Evolutionary conservation across 805 yeast species (phyloP).

Genomic region (Kockiozyma suomiensis): DNA sequence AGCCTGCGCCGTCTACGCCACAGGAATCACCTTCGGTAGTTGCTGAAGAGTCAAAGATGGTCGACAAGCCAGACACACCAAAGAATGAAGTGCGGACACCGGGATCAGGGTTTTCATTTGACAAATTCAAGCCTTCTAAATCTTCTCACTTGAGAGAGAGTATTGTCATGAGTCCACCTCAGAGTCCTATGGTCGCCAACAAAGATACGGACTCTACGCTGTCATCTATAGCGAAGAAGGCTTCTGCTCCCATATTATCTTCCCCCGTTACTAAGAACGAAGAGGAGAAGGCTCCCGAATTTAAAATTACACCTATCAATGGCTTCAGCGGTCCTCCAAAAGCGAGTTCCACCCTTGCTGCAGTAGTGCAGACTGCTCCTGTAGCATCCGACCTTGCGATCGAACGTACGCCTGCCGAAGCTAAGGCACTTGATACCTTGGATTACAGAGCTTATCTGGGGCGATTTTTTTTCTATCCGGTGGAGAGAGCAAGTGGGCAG

Average conservation of each 20-base stretch:
- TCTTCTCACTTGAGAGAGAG: constrained; percentile 30
- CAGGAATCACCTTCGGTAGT: background rate
- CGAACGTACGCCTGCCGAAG: constrained; percentile 2
- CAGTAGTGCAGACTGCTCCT: background rate
- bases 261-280: background rate
- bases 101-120: constrained; percentile 9
- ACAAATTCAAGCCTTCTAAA: constrained; percentile 22
- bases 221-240: background rate
- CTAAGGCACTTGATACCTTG: constrained; percentile 16
- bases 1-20: background rate
- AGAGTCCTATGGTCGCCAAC: constrained; percentile 1
- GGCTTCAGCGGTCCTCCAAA: background rate
- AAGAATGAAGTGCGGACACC: background rate
- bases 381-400: background rate
- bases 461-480: constrained; percentile 16
- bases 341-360: background rate
- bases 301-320: background rate
- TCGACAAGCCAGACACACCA: background rate
- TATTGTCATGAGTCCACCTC: constrained; percentile 24
- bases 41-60: background rate
- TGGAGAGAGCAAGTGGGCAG: background rate
- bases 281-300: background rate
- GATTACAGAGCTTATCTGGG: constrained; percentile 27
- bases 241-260: too few relatives aligned
- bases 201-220: background rate